phyloP scores from a whole-genome alignment of 2,329 filamentous ascomycete species.

The Pseudocercospora fuligena region DNA sequence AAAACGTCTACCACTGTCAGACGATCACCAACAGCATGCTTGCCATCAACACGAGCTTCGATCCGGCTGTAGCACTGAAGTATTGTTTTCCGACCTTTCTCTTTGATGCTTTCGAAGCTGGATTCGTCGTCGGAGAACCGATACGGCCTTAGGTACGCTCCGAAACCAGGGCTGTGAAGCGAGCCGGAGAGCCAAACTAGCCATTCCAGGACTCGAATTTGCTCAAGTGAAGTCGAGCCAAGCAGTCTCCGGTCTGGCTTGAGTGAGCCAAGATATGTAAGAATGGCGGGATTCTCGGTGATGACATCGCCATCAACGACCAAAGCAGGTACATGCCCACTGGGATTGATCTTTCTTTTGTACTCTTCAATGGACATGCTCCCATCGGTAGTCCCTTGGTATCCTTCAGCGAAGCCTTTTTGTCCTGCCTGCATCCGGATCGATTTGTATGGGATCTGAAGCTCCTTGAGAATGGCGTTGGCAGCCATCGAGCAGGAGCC shows the following conservation, averaged over 20 bases:
- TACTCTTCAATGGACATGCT: background rate
- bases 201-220: background rate
- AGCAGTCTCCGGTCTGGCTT: background rate
- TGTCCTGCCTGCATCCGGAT: background rate
- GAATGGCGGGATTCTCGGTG: background rate
- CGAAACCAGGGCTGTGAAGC: background rate
- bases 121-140: background rate
- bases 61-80: background rate
- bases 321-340: background rate
- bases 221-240: background rate
- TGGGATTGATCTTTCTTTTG: background rate
- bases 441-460: background rate
- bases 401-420: background rate
- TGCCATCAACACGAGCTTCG: background rate
- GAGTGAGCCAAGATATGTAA: background rate
- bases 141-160: background rate
- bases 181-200: background rate
- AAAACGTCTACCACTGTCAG: background rate
- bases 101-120: background rate
- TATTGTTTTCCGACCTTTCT: background rate
- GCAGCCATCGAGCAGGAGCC: slow-evolving; percentile 1
- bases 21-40: background rate
- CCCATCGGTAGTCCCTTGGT: background rate
- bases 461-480: slow-evolving; percentile 1
- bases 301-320: background rate